Evolutionary conservation across 306 rosid species (phyloP).

Genomic region (Citrullus mucosospermus): DNA sequence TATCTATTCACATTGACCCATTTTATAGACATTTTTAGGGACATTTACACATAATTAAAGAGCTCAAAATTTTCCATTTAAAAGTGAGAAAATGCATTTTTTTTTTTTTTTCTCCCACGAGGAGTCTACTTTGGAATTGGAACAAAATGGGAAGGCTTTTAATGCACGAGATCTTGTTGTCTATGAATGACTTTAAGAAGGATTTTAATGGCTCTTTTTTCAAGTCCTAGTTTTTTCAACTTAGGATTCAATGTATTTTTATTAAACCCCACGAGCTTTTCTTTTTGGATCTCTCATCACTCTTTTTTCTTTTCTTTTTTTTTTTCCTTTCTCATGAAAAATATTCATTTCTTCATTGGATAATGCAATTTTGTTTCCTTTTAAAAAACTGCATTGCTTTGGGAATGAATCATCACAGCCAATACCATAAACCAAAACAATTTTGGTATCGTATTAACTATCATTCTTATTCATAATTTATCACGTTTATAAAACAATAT

Average conservation of each 20-base stretch:
- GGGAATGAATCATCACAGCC: background rate
- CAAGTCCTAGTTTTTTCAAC: background rate
- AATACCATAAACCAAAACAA: too few species aligned
- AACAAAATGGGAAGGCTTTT: background rate
- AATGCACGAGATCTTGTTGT: background rate
- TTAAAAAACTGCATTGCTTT: background rate
- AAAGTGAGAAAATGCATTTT: too few species aligned
- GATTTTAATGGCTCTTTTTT: background rate
- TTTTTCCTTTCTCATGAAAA: background rate
- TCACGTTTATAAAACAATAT: too few species aligned
- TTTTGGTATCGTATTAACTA: too few species aligned
- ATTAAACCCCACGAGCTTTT: background rate
- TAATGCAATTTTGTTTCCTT: background rate
- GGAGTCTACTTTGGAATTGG: conserved; percentile 5
- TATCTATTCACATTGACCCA: too few species aligned
- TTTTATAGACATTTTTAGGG: too few species aligned
- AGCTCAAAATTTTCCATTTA: too few species aligned
- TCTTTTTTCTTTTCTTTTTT: background rate
- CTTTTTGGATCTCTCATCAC: background rate
- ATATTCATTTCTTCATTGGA: background rate
- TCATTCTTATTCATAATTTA: too few species aligned
- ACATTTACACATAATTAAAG: too few species aligned
- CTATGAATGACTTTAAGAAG: background rate
- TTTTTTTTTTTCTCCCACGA: background rate
- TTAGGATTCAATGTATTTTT: background rate